Percentiles rank a stretch among this genome's conserved stretches.
These are phyloP conservation scores for Bipolaris victoriae DNA, from an alignment of 2,329 filamentous ascomycete genomes.

Conservation along the genomic window DNA sequence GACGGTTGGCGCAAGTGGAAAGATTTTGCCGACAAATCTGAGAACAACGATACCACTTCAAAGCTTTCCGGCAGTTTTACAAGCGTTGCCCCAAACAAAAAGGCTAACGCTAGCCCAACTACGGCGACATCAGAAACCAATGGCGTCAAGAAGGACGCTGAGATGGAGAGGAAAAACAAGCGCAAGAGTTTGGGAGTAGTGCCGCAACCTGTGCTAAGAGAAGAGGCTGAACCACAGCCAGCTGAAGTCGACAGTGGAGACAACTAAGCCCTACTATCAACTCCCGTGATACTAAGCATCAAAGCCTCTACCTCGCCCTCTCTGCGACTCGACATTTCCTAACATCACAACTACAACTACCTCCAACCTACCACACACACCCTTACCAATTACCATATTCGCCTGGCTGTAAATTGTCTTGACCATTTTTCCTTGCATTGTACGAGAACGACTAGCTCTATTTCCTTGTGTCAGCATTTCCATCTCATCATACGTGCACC, in stretches of 20 bases:
- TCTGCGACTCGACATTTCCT: not conserved
- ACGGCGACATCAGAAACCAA: constrained; percentile 31
- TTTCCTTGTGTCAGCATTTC: constrained; percentile 12
- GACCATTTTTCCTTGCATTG: constrained; percentile 18
- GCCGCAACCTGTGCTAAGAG: constrained; percentile 32
- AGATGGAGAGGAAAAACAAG: constrained; percentile 43
- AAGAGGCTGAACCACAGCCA: constrained; percentile 35
- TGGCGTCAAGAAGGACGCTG: constrained; percentile 31
- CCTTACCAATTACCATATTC: constrained; percentile 11
- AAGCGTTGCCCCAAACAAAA: constrained; percentile 38
- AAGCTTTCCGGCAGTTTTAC: constrained; percentile 44
- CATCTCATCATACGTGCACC: constrained; percentile 12
- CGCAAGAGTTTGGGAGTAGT: constrained; percentile 40
- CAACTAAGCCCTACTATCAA: constrained; percentile 3
- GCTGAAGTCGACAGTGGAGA: constrained; percentile 28
- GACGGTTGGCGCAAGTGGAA: constrained; percentile 99
- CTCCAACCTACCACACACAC: not conserved
- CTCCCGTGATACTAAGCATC: not conserved
- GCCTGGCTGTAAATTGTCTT: constrained; percentile 31
- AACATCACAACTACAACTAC: not conserved
- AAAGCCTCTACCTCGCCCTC: not conserved
- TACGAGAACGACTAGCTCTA: constrained; percentile 11
- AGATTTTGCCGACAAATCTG: constrained; percentile 63
- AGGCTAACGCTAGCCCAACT: constrained; percentile 24
- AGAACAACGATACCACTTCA: constrained; percentile 43